Conservation (phyloP, 169 alveolate genomes). For the Neospora caninum region DNA sequence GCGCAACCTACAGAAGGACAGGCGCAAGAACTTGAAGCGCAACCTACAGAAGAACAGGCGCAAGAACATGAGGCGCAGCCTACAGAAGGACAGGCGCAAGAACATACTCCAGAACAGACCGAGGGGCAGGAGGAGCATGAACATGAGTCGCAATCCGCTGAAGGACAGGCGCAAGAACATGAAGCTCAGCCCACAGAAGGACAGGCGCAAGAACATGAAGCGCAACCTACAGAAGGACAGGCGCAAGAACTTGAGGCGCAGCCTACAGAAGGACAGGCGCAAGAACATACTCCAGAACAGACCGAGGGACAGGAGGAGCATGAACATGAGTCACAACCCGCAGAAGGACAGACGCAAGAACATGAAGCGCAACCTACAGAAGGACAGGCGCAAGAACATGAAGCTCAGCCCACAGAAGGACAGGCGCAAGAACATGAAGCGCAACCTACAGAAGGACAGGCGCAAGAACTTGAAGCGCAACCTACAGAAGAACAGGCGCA, state of each 20-base stretch:
- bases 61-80: too few species aligned
- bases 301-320: slow-evolving; percentile 4
- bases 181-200: slow-evolving; percentile 23
- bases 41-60: too few species aligned
- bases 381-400: not conserved
- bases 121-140: too few species aligned
- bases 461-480: not conserved
- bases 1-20: too few species aligned
- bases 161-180: not conserved
- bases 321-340: not conserved
- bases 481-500: slow-evolving; percentile 16
- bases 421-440: not conserved
- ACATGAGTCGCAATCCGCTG: not conserved
- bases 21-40: too few species aligned
- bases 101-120: too few species aligned
- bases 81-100: too few species aligned
- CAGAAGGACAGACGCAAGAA: not conserved
- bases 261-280: not conserved
- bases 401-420: not conserved
- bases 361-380: not conserved
- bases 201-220: not conserved
- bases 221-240: not conserved
- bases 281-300: not conserved
- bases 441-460: slow-evolving; percentile 11
- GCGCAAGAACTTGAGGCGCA: slow-evolving; percentile 22